These are phyloP conservation scores for Usnea hakonensis DNA, from an alignment of 495 filamentous ascomycete species.

Conservation along the genomic window DNA sequence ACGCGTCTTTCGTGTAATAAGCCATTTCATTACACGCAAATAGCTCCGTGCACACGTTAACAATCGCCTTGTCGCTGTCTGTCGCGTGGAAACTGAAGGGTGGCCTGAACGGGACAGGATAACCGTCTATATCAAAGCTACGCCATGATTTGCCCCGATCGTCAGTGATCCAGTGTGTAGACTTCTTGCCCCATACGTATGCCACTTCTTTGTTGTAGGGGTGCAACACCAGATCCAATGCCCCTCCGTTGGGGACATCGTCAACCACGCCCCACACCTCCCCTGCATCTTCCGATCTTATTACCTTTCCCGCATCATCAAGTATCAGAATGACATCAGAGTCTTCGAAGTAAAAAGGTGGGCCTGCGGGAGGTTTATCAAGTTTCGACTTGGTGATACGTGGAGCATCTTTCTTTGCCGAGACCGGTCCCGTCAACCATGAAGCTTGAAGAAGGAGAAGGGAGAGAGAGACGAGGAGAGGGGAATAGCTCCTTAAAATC, in stretches of 20 bases:
- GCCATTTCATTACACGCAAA: slow-evolving; percentile 39
- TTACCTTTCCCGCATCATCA: slow-evolving; percentile 50
- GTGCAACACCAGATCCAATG: slow-evolving; percentile 57
- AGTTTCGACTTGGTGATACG: slow-evolving; percentile 49
- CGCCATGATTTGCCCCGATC: slow-evolving; percentile 76
- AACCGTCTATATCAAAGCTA: slow-evolving; percentile 53
- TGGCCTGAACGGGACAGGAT: slow-evolving; percentile 35
- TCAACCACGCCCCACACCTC: slow-evolving; percentile 60
- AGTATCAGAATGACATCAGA: slow-evolving; percentile 67
- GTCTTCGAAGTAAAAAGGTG: slow-evolving; percentile 75
- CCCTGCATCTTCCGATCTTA: slow-evolving; percentile 71
- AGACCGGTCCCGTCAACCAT: slow-evolving; percentile 1
- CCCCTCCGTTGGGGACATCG: slow-evolving; percentile 54
- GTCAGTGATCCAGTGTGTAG: slow-evolving; percentile 67
- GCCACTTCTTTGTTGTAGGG: slow-evolving; percentile 69
- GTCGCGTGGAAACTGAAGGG: slow-evolving; percentile 68
- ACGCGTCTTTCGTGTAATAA: slow-evolving; percentile 80
- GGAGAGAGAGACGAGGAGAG: slow-evolving; percentile 5
- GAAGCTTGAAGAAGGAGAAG: slow-evolving; percentile 13
- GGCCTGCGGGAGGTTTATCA: slow-evolving; percentile 46
- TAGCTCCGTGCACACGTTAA: slow-evolving; percentile 54
- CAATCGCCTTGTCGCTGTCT: slow-evolving; percentile 75
- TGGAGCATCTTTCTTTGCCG: slow-evolving; percentile 45
- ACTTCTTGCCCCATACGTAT: slow-evolving; percentile 60
- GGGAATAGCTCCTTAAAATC: not conserved